phyloP scores from a whole-genome alignment of 352 stramenopile species.

The Pythium apleroticum region DNA sequence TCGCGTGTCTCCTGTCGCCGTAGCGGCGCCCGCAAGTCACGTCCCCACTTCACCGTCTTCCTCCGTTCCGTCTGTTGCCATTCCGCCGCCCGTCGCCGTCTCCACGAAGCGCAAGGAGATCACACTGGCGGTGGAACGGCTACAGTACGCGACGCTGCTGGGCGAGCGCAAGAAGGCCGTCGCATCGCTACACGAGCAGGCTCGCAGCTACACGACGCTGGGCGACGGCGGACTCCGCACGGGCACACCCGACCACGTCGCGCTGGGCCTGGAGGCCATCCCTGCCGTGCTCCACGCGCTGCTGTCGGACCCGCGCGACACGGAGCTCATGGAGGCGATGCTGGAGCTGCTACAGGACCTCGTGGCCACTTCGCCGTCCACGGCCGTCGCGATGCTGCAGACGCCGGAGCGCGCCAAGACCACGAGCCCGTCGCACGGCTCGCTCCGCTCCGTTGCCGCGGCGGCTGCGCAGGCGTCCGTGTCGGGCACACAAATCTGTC shows the following conservation, averaged over 20 bases:
- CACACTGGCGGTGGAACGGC: conserved; percentile 47
- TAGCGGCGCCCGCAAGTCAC: background rate
- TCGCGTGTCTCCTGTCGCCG: background rate
- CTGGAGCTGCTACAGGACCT: conserved; percentile 68
- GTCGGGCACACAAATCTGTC: conserved; percentile 59
- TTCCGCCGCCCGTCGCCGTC: background rate
- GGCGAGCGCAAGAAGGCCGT: conserved; percentile 69
- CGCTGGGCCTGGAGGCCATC: conserved; percentile 41
- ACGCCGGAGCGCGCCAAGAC: conserved; percentile 5
- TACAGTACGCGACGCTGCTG: conserved; percentile 78
- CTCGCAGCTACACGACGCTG: conserved; percentile 9
- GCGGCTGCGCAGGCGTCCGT: conserved; percentile 16
- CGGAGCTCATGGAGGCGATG: conserved; percentile 85
- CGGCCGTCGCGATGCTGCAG: conserved; percentile 42
- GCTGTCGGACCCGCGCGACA: conserved; percentile 73
- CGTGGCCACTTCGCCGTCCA: conserved; percentile 37
- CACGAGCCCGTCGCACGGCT: conserved; percentile 3
- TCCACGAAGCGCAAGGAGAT: conserved; percentile 37
- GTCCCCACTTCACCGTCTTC: background rate
- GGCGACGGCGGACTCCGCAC: background rate
- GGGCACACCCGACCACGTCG: conserved; percentile 37
- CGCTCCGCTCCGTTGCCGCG: conserved; percentile 4
- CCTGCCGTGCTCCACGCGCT: conserved; percentile 61
- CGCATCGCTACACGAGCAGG: conserved; percentile 45
- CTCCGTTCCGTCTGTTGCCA: background rate